Base-by-base conservation (phyloP, 257 asterid genomes). In the Ajuga chamaepitys region DNA sequence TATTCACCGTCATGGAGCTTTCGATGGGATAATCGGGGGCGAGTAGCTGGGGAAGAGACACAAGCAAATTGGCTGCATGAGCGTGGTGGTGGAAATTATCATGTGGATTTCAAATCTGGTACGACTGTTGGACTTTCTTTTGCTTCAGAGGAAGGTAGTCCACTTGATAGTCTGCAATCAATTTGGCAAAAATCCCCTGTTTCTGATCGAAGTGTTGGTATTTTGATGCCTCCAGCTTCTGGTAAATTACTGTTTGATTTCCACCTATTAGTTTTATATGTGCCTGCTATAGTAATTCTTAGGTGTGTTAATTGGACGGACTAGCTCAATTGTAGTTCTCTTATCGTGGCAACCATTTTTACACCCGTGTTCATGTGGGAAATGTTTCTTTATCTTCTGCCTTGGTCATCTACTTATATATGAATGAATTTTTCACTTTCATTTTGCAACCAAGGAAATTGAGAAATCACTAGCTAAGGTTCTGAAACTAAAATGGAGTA, bases 1-100 rank as follows among this genome's bases (percentile, higher is more conserved):
- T 59, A 79, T 78, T 90, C 97, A 3, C 97, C 97, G 44, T 81
- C 97, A 20, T 90, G 97, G 97, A 90, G 89, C 79, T 82, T 90
- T 75, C 81, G 95, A 61, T 81, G 95, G 95, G 97, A 90, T 70
- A 87, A 78, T 62, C 86, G 88, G n/a, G 88, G 91, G 30, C 87
- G 94, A 14, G 92, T 87, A 56, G 92, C 84, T 47, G 97, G 92
- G 65, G 97, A 87, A 71, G 97, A 87, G 51, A 70, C 78, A 42
- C 80, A 93, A 9, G 47, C 77, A 52, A 77, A 76, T 74, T 83
- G 94, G 89, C 68, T 75, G 56, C 70, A 73, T 26, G 83, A 74
- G 75, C 80, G 84, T 26, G 81, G 64, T 59, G 47, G 75, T 21
- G 75, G 66, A 41, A 75, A 74, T 47, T 77, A 70, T 35, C 67